phyloP scores from a whole-genome alignment of 2,329 filamentous ascomycete species.

The Biscogniauxia sp. region DNA sequence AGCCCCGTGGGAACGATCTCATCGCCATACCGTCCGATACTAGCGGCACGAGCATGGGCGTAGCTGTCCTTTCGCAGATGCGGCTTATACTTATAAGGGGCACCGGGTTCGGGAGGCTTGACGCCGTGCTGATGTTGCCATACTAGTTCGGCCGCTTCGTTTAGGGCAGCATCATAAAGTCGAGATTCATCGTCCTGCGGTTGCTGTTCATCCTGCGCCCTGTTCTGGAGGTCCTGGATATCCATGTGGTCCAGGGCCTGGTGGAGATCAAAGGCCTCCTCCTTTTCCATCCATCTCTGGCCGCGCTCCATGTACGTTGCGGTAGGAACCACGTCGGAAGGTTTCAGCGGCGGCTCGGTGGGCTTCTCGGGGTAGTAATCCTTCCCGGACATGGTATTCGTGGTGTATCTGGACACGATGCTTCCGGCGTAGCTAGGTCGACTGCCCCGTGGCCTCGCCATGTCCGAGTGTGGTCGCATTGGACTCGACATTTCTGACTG shows the following conservation, averaged over 20 bases:
- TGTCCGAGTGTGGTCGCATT: conserved; percentile 33
- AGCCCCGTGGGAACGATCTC: conserved; percentile 47
- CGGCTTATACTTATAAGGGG: conserved; percentile 65
- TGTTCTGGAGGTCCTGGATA: conserved; percentile 54
- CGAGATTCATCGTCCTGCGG: conserved; percentile 56
- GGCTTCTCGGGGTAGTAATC: conserved; percentile 52
- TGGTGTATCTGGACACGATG: conserved; percentile 50
- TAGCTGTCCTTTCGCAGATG: conserved; percentile 72
- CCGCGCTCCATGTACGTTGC: conserved; percentile 71
- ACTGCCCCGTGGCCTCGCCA: conserved; percentile 30
- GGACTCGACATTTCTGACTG: conserved; percentile 34
- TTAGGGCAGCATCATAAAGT: conserved; percentile 67
- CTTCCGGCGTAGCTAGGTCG: conserved; percentile 46
- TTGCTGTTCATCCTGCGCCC: conserved; percentile 26
- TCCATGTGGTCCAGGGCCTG: conserved; percentile 74
- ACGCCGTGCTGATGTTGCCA: conserved; percentile 69
- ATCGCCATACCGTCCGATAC: conserved; percentile 49
- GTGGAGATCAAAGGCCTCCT: conserved; percentile 68
- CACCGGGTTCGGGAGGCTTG: conserved; percentile 54
- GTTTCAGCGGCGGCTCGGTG: conserved; percentile 44
- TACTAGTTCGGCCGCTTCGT: conserved; percentile 77
- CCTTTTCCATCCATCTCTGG: conserved; percentile 76
- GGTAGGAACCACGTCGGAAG: conserved; percentile 62
- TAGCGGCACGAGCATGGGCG: conserved; percentile 63
- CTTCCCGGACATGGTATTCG: conserved; percentile 41